Conservation (phyloP, 441 rosid genomes). For the Erysimum cheiri region DNA sequence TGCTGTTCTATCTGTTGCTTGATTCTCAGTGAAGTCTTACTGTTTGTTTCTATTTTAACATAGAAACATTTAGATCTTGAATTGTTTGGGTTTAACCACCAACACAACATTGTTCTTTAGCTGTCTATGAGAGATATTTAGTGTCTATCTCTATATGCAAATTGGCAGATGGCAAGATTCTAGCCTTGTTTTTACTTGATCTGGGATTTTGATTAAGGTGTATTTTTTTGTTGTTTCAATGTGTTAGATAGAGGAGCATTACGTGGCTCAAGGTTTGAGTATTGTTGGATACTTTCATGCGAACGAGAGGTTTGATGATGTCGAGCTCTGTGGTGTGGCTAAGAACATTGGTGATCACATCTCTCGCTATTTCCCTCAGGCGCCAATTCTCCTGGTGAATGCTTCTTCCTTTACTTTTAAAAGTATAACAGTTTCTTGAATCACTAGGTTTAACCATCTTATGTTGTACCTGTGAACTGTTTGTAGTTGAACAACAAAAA, state of each 20-base stretch:
- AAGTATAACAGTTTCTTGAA: not conserved
- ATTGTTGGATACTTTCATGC: slow-evolving; percentile 95
- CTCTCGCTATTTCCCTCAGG: slow-evolving; percentile 76
- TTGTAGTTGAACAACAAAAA: slow-evolving; percentile 86
- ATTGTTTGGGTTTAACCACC: not conserved
- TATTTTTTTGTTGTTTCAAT: slow-evolving; percentile 27
- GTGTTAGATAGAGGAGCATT: slow-evolving; percentile 85
- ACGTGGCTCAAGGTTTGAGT: slow-evolving; percentile 66
- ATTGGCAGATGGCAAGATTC: not conserved
- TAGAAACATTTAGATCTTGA: slow-evolving; percentile 21
- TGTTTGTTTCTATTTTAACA: slow-evolving; percentile 14
- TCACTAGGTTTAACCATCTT: slow-evolving; percentile 1
- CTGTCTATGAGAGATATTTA: slow-evolving; percentile 16
- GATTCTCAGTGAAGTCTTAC: slow-evolving; percentile 5
- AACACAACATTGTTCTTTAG: not conserved
- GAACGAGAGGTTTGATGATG: slow-evolving; percentile 86
- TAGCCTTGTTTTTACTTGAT: slow-evolving; percentile 9
- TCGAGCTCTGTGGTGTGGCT: slow-evolving; percentile 73
- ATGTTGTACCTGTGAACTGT: slow-evolving; percentile 16
- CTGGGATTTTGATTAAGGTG: not conserved
- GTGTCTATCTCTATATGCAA: slow-evolving; percentile 1
- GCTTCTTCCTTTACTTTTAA: slow-evolving; percentile 27
- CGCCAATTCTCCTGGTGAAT: slow-evolving; percentile 74
- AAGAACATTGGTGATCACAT: slow-evolving; percentile 94
- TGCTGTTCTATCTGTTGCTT: not conserved